A percentile compares a stretch with the other conserved stretches of the same genome.
phyloP scores from a whole-genome alignment of 495 filamentous ascomycete genomes.

The Lichenothelia convexa region DNA sequence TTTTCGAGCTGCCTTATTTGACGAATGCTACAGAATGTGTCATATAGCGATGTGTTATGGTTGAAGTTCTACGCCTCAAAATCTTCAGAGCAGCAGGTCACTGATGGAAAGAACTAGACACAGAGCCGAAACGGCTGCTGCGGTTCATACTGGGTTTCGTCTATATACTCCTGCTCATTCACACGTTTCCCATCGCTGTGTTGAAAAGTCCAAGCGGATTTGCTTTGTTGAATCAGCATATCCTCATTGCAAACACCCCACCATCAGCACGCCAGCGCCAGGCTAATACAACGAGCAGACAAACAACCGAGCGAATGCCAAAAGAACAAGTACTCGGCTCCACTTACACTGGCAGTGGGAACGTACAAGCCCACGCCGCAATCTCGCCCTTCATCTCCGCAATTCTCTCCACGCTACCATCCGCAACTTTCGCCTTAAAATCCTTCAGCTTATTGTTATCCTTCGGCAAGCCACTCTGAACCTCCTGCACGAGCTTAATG shows the following conservation, averaged over 20 bases:
- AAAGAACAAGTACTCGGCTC: neutral
- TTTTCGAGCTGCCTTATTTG: too few species aligned
- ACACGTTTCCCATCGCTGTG: too few species aligned
- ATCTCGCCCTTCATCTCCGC: conserved; percentile 75
- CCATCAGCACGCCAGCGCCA: neutral
- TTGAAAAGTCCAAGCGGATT: too few species aligned
- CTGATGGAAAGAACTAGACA: too few species aligned
- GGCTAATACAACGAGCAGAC: neutral
- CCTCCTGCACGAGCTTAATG: conserved; percentile 38
- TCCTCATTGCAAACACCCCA: neutral
- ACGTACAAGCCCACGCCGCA: conserved; percentile 66
- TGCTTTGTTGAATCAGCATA: neutral
- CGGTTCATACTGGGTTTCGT: too few species aligned
- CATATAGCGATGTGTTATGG: too few species aligned
- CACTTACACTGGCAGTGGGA: conserved; percentile 67
- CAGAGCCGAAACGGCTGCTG: too few species aligned
- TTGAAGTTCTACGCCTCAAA: too few species aligned
- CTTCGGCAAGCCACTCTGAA: conserved; percentile 76
- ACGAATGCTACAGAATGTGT: too few species aligned
- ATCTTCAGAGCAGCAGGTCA: too few species aligned
- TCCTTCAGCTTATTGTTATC: conserved; percentile 98
- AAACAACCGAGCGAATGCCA: too few species aligned
- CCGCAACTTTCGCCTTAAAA: conserved; percentile 50
- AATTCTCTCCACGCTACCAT: conserved; percentile 61
- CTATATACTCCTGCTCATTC: too few species aligned